phyloP scores from a whole-genome alignment of 1,139 yeast genomes.

The Suhomyces bribrorum region DNA sequence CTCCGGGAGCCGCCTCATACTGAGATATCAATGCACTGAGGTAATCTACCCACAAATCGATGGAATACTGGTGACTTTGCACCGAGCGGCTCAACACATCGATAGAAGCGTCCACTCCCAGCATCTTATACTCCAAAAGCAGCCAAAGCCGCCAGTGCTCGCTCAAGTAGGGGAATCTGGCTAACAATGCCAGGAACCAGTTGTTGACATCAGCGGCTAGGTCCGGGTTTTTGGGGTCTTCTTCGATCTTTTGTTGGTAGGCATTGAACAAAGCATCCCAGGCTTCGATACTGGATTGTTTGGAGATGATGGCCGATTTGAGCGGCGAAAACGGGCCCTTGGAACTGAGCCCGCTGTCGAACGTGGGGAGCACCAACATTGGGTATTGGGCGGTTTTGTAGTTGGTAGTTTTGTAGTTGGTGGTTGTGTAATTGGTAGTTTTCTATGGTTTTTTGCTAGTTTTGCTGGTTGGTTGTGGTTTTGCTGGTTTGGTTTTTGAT shows the following conservation, averaged over 20 bases:
- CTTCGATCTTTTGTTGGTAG: conserved; percentile 23
- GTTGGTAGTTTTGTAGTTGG: neutral
- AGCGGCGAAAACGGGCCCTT: neutral
- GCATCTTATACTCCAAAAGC: conserved; percentile 53
- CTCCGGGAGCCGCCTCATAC: conserved; percentile 20
- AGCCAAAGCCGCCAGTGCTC: conserved; percentile 63
- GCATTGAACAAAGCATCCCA: conserved; percentile 36
- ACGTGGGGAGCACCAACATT: conserved; percentile 12
- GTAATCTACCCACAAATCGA: conserved; percentile 71
- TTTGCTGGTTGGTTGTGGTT: too few relatives aligned
- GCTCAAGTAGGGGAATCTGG: conserved; percentile 56
- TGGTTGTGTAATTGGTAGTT: too few relatives aligned
- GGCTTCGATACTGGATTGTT: conserved; percentile 27
- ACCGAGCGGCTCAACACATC: conserved; percentile 49
- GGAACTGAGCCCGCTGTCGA: conserved; percentile 4
- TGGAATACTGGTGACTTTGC: conserved; percentile 51
- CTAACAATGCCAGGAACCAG: conserved; percentile 30
- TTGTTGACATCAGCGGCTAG: conserved; percentile 14
- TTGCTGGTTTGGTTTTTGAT: too few relatives aligned
- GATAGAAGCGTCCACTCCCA: conserved; percentile 54
- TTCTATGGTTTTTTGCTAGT: too few relatives aligned
- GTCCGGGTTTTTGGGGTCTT: neutral
- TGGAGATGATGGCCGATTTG: conserved; percentile 8
- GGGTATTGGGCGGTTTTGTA: conserved; percentile 9
- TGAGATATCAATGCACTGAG: conserved; percentile 49